Evolutionary conservation across 2,329 filamentous ascomycete genomes (phyloP).

Genomic region (Calonectria pauciramosa): DNA sequence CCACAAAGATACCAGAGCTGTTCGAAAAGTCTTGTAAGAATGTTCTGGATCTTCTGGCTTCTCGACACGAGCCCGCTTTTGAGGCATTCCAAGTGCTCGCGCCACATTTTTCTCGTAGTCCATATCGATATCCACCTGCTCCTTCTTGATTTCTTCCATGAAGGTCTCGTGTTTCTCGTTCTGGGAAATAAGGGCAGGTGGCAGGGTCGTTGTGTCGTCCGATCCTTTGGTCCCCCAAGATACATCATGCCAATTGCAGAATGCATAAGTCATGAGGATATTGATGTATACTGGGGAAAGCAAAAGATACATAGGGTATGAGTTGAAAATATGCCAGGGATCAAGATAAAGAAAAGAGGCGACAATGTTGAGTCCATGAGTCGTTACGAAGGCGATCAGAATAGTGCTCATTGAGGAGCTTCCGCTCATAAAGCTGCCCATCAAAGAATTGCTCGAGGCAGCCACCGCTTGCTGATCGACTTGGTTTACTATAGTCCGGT

Average conservation of each 20-base stretch:
- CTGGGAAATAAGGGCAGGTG: constrained; percentile 88
- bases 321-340: constrained; percentile 99
- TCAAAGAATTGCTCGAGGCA: neutral
- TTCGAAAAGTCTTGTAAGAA: constrained; percentile 98
- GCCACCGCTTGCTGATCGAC: neutral
- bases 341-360: constrained; percentile 97
- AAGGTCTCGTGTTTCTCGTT: constrained; percentile 85
- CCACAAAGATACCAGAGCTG: constrained; percentile 90
- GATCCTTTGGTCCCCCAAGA: constrained; percentile 99
- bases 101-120: constrained; percentile 96
- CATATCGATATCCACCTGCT: constrained; percentile 96
- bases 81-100: constrained; percentile 86
- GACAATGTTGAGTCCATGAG: constrained; percentile 95
- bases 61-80: constrained; percentile 79
- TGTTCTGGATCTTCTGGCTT: constrained; percentile 87
- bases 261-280: constrained; percentile 89
- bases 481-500: neutral
- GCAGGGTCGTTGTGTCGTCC: constrained; percentile 91
- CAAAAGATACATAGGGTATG: constrained; percentile 90
- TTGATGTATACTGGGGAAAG: constrained; percentile 98
- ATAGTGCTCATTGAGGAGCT: constrained; percentile 85
- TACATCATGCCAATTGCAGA: constrained; percentile 99
- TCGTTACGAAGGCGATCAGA: constrained; percentile 89
- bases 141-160: constrained; percentile 94
- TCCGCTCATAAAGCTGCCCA: neutral